Evolutionary conservation across 1,284 basidiomycete genomes (phyloP), one percentile per base, ranked within the genome.

Genomic region (Peniophora sp.): DNA sequence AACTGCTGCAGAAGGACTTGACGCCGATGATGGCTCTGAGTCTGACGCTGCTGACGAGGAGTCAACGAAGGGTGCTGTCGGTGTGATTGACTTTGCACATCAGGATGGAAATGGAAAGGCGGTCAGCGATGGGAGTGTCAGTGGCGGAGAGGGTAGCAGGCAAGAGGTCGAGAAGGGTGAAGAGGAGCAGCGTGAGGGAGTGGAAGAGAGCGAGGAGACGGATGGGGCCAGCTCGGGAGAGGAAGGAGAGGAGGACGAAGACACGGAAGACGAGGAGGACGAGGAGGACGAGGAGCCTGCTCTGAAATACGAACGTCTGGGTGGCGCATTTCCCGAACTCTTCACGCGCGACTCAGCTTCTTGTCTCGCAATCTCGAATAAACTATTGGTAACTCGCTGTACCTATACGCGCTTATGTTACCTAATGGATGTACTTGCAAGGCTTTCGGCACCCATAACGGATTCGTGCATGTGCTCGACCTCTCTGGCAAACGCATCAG

Each of bases 371-470:
- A 81, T 96, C 27, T 88, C 87, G 0, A 80, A 83, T 22, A 83
- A 85, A 56, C 74, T 81, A 46, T 71, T 97, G 65, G 92, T 93
- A 60, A 59, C 77, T 20, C n/a, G 43, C 38, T 1, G 17, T 17
- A 24, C 19, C 8, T 16, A 14, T 23, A 6, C 14, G 19, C 12
- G 6, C 38, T 9, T 47, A n/a, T 34, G 44, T 35, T 47, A 35
- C 17, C 25, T 50, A 44, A 43, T 58, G 10, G 53, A 48, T 27
- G 49, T 19, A 10, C 41, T 32, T 53, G 8, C 12, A 58, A 93
- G 88, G 91, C 84, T 16, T 68, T 97, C 41, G 95, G 93, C 16
- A 98, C 94, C 0, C 94, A 98, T 64, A 82, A 79, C 47, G 97
- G 97, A 32, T 87, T 94, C 61, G 82, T 98, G 12, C 92, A 97